phyloP scores from a whole-genome alignment of 768 basidiomycete genomes.

The Tulasnella sp. region DNA sequence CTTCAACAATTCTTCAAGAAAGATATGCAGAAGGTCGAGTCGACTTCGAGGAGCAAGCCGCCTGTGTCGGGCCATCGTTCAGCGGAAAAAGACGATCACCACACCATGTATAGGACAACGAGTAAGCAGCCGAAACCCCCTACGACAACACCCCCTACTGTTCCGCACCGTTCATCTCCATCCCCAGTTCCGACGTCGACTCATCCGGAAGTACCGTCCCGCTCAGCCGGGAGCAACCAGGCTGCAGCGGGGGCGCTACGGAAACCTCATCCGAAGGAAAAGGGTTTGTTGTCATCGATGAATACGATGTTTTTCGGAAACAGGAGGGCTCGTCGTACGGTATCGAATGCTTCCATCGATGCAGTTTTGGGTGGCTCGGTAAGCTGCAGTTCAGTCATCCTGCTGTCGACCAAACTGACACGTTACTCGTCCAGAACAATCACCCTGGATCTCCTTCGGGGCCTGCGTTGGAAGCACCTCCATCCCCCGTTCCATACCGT shows the following conservation, averaged over 20 bases:
- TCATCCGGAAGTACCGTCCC: background rate
- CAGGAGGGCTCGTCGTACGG: background rate
- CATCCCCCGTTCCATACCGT: background rate
- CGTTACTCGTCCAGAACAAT: background rate
- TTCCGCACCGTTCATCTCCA: background rate
- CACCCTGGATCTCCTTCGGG: background rate
- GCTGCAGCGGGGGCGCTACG: background rate
- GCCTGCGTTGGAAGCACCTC: background rate
- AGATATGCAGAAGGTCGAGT: too few species aligned
- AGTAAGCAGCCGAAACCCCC: too few species aligned
- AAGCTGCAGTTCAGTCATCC: background rate
- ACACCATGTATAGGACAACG: too few species aligned
- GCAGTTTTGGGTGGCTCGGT: conserved; percentile 13
- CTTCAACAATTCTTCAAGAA: too few species aligned
- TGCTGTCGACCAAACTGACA: background rate
- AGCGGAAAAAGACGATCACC: too few species aligned
- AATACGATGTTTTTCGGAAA: background rate
- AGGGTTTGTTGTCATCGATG: conserved; percentile 6
- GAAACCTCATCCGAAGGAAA: background rate
- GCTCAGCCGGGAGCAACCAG: background rate
- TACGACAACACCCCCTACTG: background rate
- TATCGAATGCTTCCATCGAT: conserved; percentile 10
- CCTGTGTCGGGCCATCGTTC: too few species aligned
- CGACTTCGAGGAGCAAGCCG: conserved; percentile 5
- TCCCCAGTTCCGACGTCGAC: background rate